These are phyloP conservation scores for Malania oleifera DNA, from an alignment of 164 flowering plant genomes.

Conservation along the genomic window DNA sequence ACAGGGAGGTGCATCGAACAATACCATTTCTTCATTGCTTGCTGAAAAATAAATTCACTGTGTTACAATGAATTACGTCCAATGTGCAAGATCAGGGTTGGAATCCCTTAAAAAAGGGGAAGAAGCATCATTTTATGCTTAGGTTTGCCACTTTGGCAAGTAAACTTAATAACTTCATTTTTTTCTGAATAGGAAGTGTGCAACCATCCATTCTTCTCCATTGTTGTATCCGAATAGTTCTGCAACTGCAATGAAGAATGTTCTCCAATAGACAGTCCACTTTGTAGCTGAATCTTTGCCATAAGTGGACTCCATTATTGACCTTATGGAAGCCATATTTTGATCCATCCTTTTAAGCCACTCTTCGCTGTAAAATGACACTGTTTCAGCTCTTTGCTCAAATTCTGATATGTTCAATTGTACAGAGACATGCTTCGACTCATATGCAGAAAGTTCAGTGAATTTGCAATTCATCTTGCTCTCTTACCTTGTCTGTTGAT, in stretches of 20 bases:
- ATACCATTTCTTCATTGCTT: no score
- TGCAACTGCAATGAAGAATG: constrained; percentile 86
- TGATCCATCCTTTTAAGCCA: constrained; percentile 91
- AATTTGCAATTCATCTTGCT: not conserved
- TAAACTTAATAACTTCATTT: constrained; percentile 28
- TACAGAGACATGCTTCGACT: not conserved
- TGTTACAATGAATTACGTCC: no score
- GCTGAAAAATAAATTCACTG: no score
- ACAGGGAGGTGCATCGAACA: no score
- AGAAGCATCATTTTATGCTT: no score
- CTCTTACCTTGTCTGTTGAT: constrained; percentile 72
- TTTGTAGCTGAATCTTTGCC: constrained; percentile 76
- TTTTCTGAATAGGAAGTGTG: constrained; percentile 73
- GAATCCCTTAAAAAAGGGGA: no score
- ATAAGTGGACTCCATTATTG: constrained; percentile 78
- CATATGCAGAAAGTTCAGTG: no score
- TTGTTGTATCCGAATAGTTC: constrained; percentile 78
- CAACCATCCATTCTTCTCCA: constrained; percentile 96
- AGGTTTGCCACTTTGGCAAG: no score
- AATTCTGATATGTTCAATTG: not conserved
- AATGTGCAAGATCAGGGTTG: no score
- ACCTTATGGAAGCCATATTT: constrained; percentile 45
- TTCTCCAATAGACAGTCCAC: constrained; percentile 87
- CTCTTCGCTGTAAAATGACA: constrained; percentile 57
- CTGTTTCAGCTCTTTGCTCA: constrained; percentile 1